Evolutionary conservation across 2,329 filamentous ascomycete genomes (phyloP).

Genomic region (Xenoacremonium recifei): DNA sequence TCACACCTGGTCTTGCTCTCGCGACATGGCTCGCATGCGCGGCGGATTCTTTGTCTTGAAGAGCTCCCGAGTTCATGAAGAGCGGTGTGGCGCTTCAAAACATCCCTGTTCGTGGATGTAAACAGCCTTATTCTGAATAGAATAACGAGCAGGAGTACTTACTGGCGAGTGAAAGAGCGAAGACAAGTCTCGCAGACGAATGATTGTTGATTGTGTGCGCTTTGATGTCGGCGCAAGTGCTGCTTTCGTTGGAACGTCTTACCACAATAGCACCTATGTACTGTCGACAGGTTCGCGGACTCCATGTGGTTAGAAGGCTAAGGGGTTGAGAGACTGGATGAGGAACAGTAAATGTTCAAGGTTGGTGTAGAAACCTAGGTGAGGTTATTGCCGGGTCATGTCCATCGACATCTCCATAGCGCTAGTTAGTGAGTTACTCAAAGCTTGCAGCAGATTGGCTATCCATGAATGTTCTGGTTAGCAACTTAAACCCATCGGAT

Average conservation of each 20-base stretch:
- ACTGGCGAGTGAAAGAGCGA: neutral
- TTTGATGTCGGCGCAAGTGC: constrained; percentile 6
- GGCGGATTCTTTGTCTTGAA: neutral
- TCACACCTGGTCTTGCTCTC: neutral
- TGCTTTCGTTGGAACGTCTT: constrained; percentile 13
- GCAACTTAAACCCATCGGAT: no score
- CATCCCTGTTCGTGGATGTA: neutral
- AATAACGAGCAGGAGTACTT: neutral
- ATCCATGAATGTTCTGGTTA: no score
- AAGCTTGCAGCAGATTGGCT: no score
- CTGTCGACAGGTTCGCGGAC: no score
- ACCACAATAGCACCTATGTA: constrained; percentile 11
- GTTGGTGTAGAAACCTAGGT: neutral
- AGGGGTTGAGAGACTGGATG: neutral
- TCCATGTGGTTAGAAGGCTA: no score
- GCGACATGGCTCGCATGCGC: neutral
- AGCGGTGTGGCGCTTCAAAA: neutral
- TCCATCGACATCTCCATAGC: neutral
- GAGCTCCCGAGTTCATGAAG: neutral
- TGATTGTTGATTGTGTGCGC: neutral
- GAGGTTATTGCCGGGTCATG: neutral
- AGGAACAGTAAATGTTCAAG: neutral
- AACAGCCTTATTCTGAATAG: neutral
- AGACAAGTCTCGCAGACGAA: neutral
- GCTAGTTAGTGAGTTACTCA: no score